Percentiles rank a stretch among this genome's conserved stretches.
These are phyloP conservation scores for Planoprotostelium fungivorum DNA, from an alignment of 78 protist species.

Conservation along the genomic window DNA sequence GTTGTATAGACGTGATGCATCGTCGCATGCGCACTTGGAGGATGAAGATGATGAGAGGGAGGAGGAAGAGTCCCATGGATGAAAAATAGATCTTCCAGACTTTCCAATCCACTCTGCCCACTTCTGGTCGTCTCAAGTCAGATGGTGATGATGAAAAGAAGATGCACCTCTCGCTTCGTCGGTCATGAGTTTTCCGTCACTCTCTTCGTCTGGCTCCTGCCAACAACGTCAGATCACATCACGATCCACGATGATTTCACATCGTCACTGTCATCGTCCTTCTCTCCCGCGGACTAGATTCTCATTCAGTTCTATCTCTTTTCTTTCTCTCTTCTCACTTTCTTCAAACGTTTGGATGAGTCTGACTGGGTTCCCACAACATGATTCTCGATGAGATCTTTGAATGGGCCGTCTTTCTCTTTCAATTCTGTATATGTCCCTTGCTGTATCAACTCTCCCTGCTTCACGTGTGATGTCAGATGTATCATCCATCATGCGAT, in stretches of 20 bases:
- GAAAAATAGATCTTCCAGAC: neutral
- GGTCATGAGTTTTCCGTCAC: neutral
- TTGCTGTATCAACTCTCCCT: constrained; percentile 60
- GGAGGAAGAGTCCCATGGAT: neutral
- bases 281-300: too few species aligned
- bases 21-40: neutral
- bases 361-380: neutral
- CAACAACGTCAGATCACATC: neutral
- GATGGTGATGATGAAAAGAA: neutral
- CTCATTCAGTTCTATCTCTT: too few species aligned
- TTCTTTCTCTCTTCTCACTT: too few species aligned
- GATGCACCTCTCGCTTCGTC: neutral
- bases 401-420: constrained; percentile 26
- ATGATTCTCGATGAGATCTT: constrained; percentile 33
- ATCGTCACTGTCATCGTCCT: neutral
- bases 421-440: constrained; percentile 58
- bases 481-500: neutral
- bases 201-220: neutral
- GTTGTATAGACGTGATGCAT: neutral
- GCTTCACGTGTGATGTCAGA: constrained; percentile 31
- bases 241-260: neutral
- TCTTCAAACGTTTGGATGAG: neutral
- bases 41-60: neutral
- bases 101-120: neutral
- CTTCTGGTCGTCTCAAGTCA: neutral